Conservation (phyloP, 2,329 filamentous ascomycete species). For the Bertia moriformis region DNA sequence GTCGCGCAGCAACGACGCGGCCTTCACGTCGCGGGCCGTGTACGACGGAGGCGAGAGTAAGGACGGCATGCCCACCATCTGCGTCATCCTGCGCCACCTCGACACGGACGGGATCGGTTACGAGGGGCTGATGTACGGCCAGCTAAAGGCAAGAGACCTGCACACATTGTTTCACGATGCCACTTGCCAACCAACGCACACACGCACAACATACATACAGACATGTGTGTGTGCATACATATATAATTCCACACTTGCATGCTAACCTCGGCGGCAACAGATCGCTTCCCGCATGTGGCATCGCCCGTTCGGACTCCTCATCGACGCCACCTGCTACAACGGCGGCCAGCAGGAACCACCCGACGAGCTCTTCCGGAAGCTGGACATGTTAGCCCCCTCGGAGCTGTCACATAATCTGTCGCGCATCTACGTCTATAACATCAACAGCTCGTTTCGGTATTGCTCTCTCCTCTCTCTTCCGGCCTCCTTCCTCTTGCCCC, state of each 20-base stretch:
- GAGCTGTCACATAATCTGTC: constrained; percentile 44
- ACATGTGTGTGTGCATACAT: no score
- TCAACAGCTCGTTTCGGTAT: constrained; percentile 60
- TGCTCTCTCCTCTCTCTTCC: constrained; percentile 29
- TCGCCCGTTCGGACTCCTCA: constrained; percentile 50
- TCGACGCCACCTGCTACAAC: constrained; percentile 58
- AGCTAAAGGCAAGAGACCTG: constrained; percentile 37
- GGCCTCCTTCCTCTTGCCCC: neutral
- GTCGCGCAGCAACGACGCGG: constrained; percentile 48
- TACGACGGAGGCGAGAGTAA: constrained; percentile 61
- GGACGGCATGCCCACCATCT: constrained; percentile 56
- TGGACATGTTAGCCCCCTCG: constrained; percentile 45
- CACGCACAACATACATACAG: no score
- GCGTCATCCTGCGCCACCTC: constrained; percentile 53
- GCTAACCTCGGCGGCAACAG: constrained; percentile 19
- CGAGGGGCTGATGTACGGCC: constrained; percentile 52
- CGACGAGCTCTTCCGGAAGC: constrained; percentile 48
- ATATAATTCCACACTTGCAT: no score
- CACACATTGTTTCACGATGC: neutral
- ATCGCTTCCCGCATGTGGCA: constrained; percentile 60
- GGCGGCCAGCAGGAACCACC: constrained; percentile 52
- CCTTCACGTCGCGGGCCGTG: constrained; percentile 47
- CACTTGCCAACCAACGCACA: neutral
- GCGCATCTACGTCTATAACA: constrained; percentile 57
- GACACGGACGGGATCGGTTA: constrained; percentile 51